A percentile compares a stretch with the other conserved stretches of the same genome.
Evolutionary conservation across 2,329 filamentous ascomycete genomes (phyloP).

Genomic region (Sporothrix variecibatus): DNA sequence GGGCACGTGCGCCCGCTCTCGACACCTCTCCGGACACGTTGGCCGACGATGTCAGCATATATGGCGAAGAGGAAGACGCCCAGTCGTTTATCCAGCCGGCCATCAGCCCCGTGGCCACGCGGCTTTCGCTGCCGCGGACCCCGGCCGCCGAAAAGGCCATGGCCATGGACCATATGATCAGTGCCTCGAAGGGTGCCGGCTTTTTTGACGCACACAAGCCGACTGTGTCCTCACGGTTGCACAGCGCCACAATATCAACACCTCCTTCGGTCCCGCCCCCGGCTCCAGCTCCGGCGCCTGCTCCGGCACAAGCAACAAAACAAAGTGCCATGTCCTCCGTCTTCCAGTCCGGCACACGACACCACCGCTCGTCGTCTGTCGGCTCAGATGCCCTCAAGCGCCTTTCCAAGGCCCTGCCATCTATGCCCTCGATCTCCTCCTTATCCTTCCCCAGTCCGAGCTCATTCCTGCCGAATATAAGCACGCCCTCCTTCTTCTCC

Average conservation of each 20-base stretch:
- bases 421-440: constrained; percentile 41
- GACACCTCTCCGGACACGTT: neutral
- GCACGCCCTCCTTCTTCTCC: constrained; percentile 44
- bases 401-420: constrained; percentile 55
- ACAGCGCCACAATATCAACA: constrained; percentile 31
- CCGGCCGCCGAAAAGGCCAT: constrained; percentile 60
- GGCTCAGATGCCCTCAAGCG: constrained; percentile 60
- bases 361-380: constrained; percentile 55
- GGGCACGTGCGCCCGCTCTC: neutral
- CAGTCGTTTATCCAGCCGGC: constrained; percentile 62
- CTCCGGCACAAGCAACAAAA: neutral
- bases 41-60: constrained; percentile 39
- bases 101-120: constrained; percentile 58
- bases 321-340: constrained; percentile 25
- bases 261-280: constrained; percentile 46
- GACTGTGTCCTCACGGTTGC: constrained; percentile 13
- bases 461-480: constrained; percentile 42
- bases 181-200: constrained; percentile 27
- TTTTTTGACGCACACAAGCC: constrained; percentile 39
- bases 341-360: constrained; percentile 34
- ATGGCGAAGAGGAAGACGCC: constrained; percentile 56
- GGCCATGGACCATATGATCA: constrained; percentile 46
- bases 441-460: constrained; percentile 48
- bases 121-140: constrained; percentile 56
- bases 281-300: constrained; percentile 31